phyloP scores from a whole-genome alignment of 2,329 filamentous ascomycete species.

The Neonectria sp. region DNA sequence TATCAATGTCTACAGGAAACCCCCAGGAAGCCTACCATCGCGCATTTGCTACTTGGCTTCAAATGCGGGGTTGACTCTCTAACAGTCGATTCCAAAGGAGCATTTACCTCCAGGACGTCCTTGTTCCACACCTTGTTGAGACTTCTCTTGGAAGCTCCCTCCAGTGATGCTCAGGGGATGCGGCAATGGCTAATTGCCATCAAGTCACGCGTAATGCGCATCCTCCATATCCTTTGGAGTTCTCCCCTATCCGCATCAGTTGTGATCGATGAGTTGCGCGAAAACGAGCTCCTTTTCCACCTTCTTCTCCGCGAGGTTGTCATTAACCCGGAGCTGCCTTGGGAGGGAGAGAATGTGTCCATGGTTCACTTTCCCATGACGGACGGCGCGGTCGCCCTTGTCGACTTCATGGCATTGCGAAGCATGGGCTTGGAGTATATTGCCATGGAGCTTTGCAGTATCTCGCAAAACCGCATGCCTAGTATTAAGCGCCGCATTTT shows the following conservation, averaged over 20 bases:
- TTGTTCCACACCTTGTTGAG: constrained; percentile 87
- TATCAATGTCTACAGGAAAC: constrained; percentile 83
- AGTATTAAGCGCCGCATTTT: constrained; percentile 78
- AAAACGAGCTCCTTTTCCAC: constrained; percentile 84
- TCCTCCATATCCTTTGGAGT: constrained; percentile 87
- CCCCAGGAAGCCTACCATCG: constrained; percentile 85
- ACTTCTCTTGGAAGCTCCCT: constrained; percentile 79
- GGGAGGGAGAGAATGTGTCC: constrained; percentile 78
- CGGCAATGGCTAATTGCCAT: constrained; percentile 78
- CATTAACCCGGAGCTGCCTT: constrained; percentile 78
- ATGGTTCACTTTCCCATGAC: constrained; percentile 78
- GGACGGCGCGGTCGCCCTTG: constrained; percentile 77
- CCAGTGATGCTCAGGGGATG: constrained; percentile 73
- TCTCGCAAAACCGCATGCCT: constrained; percentile 79
- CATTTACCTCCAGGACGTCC: constrained; percentile 80
- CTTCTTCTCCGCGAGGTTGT: constrained; percentile 80
- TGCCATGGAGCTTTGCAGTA: constrained; percentile 85
- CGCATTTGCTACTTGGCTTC: constrained; percentile 92
- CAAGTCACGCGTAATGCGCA: constrained; percentile 78
- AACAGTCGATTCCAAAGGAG: constrained; percentile 75
- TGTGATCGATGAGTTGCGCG: constrained; percentile 84
- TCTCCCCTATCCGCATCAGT: constrained; percentile 83
- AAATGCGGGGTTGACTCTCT: constrained; percentile 80
- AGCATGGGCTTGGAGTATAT: constrained; percentile 88
- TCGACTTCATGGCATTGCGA: constrained; percentile 84